Evolutionary conservation across 140 eudicot genomes (phyloP).

Genomic region (Flaveria floridana): DNA sequence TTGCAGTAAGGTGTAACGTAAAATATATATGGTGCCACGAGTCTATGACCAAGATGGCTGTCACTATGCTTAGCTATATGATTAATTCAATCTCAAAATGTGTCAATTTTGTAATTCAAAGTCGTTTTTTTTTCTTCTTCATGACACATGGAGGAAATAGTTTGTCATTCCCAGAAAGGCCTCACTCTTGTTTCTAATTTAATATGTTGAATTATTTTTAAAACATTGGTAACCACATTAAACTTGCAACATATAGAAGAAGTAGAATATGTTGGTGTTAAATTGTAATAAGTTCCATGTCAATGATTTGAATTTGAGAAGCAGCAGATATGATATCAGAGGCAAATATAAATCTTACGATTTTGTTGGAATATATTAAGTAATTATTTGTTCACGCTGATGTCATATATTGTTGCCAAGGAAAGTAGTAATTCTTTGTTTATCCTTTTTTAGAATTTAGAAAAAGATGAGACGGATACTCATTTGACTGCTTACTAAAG

Average conservation of each 20-base stretch:
- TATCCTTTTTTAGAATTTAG: neutral
- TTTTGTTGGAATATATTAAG: neutral
- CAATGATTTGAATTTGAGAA: neutral
- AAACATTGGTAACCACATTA: neutral
- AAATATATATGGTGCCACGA: neutral
- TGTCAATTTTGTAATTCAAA: neutral
- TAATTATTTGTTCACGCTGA: neutral
- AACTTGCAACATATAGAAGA: neutral
- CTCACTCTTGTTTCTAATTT: neutral
- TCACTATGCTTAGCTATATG: neutral
- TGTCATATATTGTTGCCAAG: neutral
- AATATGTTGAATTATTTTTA: neutral
- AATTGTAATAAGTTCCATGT: neutral
- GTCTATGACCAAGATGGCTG: neutral
- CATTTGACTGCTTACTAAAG: constrained; percentile 9
- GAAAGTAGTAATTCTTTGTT: neutral
- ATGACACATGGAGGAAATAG: neutral
- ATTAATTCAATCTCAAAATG: neutral
- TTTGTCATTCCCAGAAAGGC: constrained; percentile 1
- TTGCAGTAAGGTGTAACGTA: neutral
- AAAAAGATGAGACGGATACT: neutral
- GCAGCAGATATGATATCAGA: neutral
- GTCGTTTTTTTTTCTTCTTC: neutral
- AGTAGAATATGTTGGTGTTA: neutral
- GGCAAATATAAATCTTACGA: neutral